phyloP scores from a whole-genome alignment of 1,139 yeast species.

The Magnusiomyces fungicola region DNA sequence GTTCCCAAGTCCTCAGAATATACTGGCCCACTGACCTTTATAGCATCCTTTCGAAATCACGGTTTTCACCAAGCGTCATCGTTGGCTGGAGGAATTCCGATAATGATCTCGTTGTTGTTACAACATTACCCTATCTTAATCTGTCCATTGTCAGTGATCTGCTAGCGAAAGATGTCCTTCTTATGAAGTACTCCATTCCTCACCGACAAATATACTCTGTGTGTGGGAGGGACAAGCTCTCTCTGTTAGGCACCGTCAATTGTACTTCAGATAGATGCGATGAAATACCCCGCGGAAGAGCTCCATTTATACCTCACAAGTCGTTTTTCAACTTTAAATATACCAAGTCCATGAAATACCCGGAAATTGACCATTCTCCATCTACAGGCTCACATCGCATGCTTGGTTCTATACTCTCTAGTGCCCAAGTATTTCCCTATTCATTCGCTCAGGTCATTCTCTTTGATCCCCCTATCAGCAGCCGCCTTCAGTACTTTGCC shows the following conservation, averaged over 20 bases:
- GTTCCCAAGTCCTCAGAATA: slow-evolving; percentile 23
- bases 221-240: slow-evolving; percentile 26
- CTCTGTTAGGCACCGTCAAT: slow-evolving; percentile 27
- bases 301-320: neutral
- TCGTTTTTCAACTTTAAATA: neutral
- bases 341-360: neutral
- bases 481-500: slow-evolving; percentile 72
- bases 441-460: slow-evolving; percentile 39
- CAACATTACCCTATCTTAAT: slow-evolving; percentile 29
- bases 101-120: slow-evolving; percentile 30
- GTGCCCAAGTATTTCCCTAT: slow-evolving; percentile 11
- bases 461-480: slow-evolving; percentile 69
- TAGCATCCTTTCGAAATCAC: slow-evolving; percentile 16
- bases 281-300: neutral
- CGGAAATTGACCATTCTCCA: neutral
- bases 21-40: slow-evolving; percentile 35
- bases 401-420: too few relatives aligned
- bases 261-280: slow-evolving; percentile 4
- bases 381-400: too few relatives aligned
- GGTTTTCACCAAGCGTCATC: slow-evolving; percentile 23
- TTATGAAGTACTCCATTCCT: slow-evolving; percentile 22
- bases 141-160: slow-evolving; percentile 25
- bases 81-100: slow-evolving; percentile 32
- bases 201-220: slow-evolving; percentile 25
- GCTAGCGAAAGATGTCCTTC: slow-evolving; percentile 24